Percentiles rank a stretch among this genome's conserved stretches.
Conservation (phyloP, 2,329 filamentous ascomycete genomes). For the Fonsecaea nubica region DNA sequence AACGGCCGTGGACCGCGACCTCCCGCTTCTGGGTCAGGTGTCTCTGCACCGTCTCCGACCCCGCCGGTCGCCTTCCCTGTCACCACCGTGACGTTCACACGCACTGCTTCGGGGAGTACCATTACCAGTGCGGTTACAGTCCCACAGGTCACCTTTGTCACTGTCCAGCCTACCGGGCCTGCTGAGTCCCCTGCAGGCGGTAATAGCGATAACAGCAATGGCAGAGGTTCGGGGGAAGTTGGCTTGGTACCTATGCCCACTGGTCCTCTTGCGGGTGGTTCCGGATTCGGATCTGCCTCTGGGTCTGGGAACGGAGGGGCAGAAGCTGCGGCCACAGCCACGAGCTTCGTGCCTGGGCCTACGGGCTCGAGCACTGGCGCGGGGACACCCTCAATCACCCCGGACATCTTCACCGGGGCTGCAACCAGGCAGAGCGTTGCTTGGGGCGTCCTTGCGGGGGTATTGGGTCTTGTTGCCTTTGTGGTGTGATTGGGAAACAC, state of each 20-base stretch:
- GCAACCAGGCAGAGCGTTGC: slow-evolving; percentile 43
- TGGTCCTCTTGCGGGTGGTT: neutral
- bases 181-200: slow-evolving; percentile 33
- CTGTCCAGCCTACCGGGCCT: slow-evolving; percentile 40
- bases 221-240: slow-evolving; percentile 12
- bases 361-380: neutral
- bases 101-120: slow-evolving; percentile 38
- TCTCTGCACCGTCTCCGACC: neutral
- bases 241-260: slow-evolving; percentile 34
- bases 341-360: slow-evolving; percentile 12
- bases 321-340: neutral
- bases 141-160: slow-evolving; percentile 53
- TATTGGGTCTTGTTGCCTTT: slow-evolving; percentile 35
- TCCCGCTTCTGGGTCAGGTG: slow-evolving; percentile 27
- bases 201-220: neutral
- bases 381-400: slow-evolving; percentile 38
- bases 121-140: slow-evolving; percentile 51
- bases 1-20: slow-evolving; percentile 32
- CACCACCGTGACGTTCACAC: slow-evolving; percentile 52
- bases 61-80: slow-evolving; percentile 40
- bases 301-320: neutral
- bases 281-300: neutral
- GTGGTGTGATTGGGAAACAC: slow-evolving; percentile 23
- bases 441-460: slow-evolving; percentile 28
- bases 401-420: slow-evolving; percentile 47